Evolutionary conservation across 768 basidiomycete species (phyloP).

Genomic region (Hygrophoropsis aurantiaca): DNA sequence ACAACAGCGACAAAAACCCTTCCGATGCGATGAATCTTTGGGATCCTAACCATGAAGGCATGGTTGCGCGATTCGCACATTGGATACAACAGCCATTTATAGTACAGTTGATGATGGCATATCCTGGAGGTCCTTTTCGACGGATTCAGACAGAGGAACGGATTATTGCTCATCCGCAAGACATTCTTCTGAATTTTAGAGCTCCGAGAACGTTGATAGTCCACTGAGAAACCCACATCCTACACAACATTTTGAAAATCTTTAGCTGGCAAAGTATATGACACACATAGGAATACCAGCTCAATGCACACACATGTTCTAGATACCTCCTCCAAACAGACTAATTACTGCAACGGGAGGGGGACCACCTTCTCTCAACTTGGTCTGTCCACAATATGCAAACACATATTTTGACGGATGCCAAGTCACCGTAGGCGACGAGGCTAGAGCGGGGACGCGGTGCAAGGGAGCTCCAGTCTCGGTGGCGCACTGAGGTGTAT

Average conservation of each 20-base stretch:
- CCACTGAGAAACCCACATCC: constrained; percentile 6
- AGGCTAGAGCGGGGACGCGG: constrained; percentile 69
- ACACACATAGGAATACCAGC: background rate
- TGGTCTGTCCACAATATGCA: constrained; percentile 80
- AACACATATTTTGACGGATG: constrained; percentile 81
- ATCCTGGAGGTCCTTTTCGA: constrained; percentile 18
- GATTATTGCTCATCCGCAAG: constrained; percentile 16
- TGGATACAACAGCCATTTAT: constrained; percentile 19
- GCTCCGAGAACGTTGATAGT: constrained; percentile 21
- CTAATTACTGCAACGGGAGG: constrained; percentile 69
- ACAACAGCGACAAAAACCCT: background rate
- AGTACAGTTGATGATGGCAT: constrained; percentile 20
- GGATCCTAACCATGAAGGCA: constrained; percentile 12
- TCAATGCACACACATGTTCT: background rate
- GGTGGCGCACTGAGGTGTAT: constrained; percentile 61
- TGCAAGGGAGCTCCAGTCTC: constrained; percentile 76
- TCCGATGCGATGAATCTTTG: constrained; percentile 10
- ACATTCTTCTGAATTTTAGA: constrained; percentile 15
- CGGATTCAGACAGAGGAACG: constrained; percentile 22
- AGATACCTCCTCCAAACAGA: constrained; percentile 59
- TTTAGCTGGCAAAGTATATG: too few relatives aligned
- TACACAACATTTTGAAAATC: too few relatives aligned
- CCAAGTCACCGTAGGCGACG: constrained; percentile 78
- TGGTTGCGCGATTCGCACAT: constrained; percentile 7
- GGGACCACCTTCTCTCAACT: constrained; percentile 61